These are phyloP conservation scores for Potentilla sterilis DNA, from an alignment of 306 rosid species.

Conservation along the genomic window DNA sequence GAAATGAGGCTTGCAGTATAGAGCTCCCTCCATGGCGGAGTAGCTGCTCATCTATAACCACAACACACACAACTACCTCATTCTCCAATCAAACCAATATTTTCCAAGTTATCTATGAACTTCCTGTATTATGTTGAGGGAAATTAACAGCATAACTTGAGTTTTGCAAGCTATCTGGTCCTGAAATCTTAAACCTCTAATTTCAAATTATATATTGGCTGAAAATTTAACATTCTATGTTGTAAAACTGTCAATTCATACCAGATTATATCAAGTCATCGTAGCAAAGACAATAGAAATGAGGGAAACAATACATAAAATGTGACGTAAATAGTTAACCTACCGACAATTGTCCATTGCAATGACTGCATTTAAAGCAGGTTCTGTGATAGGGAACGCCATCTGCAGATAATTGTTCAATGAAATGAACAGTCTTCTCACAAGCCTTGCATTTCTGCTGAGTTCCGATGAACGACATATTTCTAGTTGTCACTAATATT, in stretches of 20 bases:
- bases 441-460: constrained; percentile 79
- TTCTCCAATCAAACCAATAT: background rate
- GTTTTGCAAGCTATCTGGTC: background rate
- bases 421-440: constrained; percentile 63
- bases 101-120: too few relatives aligned
- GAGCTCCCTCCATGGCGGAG: constrained; percentile 53
- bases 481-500: constrained; percentile 4
- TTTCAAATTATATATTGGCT: background rate
- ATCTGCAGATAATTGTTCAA: constrained; percentile 58
- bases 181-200: background rate
- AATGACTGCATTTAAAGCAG: constrained; percentile 72
- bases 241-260: background rate
- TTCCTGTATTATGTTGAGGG: background rate
- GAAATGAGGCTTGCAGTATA: constrained; percentile 70
- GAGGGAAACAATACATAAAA: background rate
- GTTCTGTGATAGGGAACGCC: constrained; percentile 52
- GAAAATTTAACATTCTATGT: background rate
- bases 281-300: background rate
- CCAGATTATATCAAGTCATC: background rate
- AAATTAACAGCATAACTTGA: background rate
- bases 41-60: constrained; percentile 53
- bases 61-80: background rate
- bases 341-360: constrained; percentile 67
- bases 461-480: constrained; percentile 75
- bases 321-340: background rate